Evolutionary conservation across 495 filamentous ascomycete genomes (phyloP), one percentile per base, ranked within the genome.

Genomic region (Xylaria acuta): DNA sequence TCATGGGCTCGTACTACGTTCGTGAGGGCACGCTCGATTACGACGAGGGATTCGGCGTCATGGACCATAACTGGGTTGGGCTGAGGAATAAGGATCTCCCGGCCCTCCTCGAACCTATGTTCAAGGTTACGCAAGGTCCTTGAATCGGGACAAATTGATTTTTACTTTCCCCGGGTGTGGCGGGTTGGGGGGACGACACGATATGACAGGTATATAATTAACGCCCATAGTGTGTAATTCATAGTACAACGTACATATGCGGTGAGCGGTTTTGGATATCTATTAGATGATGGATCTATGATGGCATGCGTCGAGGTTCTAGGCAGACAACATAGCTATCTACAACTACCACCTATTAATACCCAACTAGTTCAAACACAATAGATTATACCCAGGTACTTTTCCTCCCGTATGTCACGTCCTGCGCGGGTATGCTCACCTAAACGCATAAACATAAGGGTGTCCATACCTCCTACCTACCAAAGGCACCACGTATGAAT

Each of bases 1-100:
- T 88, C 47, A 82, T 85, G 77, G 86, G 84, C 36, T 83, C 80
- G 64, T 88, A 86, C 65, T 87, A 86, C 51, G 76, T 87, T 0
- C 75, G 85, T 16, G 76, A 87, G 68, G 82, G 81, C 62, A 34
- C n/a, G 5, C 74, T 84, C 7, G 80, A 83, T 59, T 60, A 74
- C 0, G 84, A 87, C n/a, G 84, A 87, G 78, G 63, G 73, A 2
- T 88, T 77, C 78, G 84, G 85, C 0, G 34, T 86, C 59, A 27
- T 88, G 67, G 79, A 80, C 64, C 71, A 78, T 0, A 78, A 86
- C 67, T 87, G 84, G 85, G 76, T 43, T 12, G 81, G 70, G 25
- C 80, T 85, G 82, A 80, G 84, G 76, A 87, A 88, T 49, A n/a
- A 67, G 8, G 73, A 76, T 34, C 78, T 84, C 34, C 65, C 74